Conservation (phyloP, 208 protist genomes). For the Acanthamoeba royreba region DNA sequence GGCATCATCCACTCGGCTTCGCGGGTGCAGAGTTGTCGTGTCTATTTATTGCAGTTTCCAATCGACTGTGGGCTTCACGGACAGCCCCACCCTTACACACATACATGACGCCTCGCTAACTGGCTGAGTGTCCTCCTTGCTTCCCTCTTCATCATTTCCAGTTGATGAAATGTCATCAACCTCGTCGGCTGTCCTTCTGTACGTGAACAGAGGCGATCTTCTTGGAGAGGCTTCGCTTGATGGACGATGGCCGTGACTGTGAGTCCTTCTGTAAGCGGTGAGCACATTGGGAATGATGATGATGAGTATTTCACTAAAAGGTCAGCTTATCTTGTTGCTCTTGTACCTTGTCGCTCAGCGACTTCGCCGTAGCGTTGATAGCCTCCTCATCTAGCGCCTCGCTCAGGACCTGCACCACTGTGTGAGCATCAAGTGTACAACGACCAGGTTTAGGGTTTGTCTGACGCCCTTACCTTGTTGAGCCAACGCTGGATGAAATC, state of each 20-base stretch:
- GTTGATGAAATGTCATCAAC: neutral
- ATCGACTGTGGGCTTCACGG: neutral
- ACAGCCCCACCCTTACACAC: neutral
- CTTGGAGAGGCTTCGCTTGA: neutral
- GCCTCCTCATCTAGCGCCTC: neutral
- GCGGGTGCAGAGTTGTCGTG: neutral
- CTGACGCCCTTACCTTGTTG: neutral
- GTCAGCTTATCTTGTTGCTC: no score
- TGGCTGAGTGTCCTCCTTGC: no score
- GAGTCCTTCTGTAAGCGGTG: neutral
- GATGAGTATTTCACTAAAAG: no score
- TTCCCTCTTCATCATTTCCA: no score
- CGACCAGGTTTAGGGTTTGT: no score
- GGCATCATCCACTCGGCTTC: neutral
- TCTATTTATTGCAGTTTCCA: neutral
- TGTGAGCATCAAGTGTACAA: no score
- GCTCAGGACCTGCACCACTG: no score
- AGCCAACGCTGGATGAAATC: slow-evolving; percentile 22
- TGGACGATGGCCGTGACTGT: neutral
- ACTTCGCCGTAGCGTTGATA: neutral
- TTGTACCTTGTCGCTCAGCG: neutral
- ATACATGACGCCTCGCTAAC: no score
- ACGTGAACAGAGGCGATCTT: neutral
- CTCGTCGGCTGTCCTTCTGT: neutral
- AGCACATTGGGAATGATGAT: no score